Evolutionary conservation across 2,329 filamentous ascomycete genomes (phyloP).

Genomic region (Claviceps sp.): DNA sequence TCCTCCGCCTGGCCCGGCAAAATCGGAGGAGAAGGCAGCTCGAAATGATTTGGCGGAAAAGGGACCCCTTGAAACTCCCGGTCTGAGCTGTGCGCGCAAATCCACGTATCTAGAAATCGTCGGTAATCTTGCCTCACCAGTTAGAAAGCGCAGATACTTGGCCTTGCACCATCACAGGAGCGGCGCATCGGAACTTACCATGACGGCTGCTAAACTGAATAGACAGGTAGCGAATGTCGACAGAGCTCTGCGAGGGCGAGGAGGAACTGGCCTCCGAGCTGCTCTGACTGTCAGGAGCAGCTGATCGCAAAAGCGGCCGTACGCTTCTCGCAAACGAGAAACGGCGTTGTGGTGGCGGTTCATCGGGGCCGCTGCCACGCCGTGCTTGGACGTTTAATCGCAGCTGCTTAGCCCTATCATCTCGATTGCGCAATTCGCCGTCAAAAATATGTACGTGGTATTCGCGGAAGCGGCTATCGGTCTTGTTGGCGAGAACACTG

Average conservation of each 20-base stretch:
- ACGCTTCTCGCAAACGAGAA: constrained; percentile 31
- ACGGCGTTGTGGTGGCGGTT: constrained; percentile 22
- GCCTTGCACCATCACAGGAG: neutral
- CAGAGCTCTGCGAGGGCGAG: constrained; percentile 10
- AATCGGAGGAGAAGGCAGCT: constrained; percentile 35
- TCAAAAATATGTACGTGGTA: constrained; percentile 36
- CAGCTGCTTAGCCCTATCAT: constrained; percentile 32
- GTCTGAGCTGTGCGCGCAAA: constrained; percentile 31
- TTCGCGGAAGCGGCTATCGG: constrained; percentile 32
- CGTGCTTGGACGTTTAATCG: constrained; percentile 28
- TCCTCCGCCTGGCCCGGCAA: constrained; percentile 14
- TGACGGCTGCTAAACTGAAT: constrained; percentile 35
- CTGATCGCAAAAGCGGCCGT: constrained; percentile 24
- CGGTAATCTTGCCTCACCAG: constrained; percentile 24
- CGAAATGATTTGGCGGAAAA: constrained; percentile 31
- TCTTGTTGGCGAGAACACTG: constrained; percentile 33
- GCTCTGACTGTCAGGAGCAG: constrained; percentile 9
- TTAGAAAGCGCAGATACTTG: neutral
- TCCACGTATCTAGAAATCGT: constrained; percentile 33
- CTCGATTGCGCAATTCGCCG: constrained; percentile 29
- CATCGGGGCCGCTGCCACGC: constrained; percentile 27
- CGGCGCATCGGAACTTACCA: constrained; percentile 20
- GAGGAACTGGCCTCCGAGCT: constrained; percentile 12
- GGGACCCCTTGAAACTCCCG: constrained; percentile 31
- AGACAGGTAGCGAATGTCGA: constrained; percentile 34